Evolutionary conservation across 371 early-diverging fungal genomes (phyloP).

Genomic region (Thermomucor indicae-seudaticae): DNA sequence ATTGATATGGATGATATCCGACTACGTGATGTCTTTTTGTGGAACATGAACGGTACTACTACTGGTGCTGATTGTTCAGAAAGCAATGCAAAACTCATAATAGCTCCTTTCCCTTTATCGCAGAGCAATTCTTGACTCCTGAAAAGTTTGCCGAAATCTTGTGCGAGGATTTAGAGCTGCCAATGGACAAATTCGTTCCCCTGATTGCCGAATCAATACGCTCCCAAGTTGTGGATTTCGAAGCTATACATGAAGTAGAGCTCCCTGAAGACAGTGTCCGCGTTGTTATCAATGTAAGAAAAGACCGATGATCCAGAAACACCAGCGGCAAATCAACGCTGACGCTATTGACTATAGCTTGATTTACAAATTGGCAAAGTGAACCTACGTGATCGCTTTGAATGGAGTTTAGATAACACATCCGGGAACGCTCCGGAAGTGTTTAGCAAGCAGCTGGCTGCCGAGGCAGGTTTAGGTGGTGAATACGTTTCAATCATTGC

Average conservation of each 20-base stretch:
- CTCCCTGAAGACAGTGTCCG: conserved; percentile 29
- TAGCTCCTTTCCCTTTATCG: neutral
- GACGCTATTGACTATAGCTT: conserved; percentile 40
- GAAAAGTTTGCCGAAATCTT: conserved; percentile 90
- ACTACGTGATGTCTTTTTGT: conserved; percentile 73
- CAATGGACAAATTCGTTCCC: conserved; percentile 48
- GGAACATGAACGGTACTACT: conserved; percentile 73
- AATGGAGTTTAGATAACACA: conserved; percentile 80
- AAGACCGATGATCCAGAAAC: neutral
- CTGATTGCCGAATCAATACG: conserved; percentile 82
- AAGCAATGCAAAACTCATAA: neutral
- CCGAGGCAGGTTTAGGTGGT: conserved; percentile 89
- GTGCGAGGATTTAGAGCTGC: conserved; percentile 78
- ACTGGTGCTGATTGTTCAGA: neutral
- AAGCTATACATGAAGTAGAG: conserved; percentile 32
- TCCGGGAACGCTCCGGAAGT: conserved; percentile 76
- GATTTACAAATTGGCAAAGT: conserved; percentile 85
- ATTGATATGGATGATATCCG: conserved; percentile 76
- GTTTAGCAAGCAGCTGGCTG: conserved; percentile 74
- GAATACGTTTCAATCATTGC: conserved; percentile 87
- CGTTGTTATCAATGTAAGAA: conserved; percentile 42
- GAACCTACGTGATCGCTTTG: conserved; percentile 86
- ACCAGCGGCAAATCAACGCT: neutral
- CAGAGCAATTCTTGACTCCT: conserved; percentile 83
- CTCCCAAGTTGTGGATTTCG: conserved; percentile 46